Evolutionary conservation across 805 yeast species (phyloP), one percentile per base, ranked within the genome.

Genomic region (Candida railenensis): DNA sequence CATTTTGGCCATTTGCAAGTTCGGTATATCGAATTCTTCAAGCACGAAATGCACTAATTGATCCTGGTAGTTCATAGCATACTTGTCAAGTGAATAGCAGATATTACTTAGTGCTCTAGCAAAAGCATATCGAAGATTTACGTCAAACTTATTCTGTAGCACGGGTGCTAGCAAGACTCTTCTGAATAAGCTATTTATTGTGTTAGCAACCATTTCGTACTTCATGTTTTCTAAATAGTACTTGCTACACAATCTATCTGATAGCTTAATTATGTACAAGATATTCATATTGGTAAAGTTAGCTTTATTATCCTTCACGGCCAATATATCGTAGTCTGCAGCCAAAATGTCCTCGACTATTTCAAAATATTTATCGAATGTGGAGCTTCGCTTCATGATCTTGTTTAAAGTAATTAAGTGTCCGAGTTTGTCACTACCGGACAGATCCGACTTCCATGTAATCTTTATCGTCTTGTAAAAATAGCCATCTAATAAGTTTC

Each of bases 31-130:
- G 40, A 77, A 52, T 45, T 66, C 68, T 5, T 46, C 44, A 1
- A 76, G 14, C 44, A 77, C 46, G 42, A 58, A 64, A 3, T 34
- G 20, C 42, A 72, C 60, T 15, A 80, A 47, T 46, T 82, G 85
- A 4, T 57, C 55, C n/a, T 69, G 71, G 50, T 73, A 69, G 21
- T 71, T 72, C 11, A 51, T 48, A 1, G 73, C 69, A 1, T 62
- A 62, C 0, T 51, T 45, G 1, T 68, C 63, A 14, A 78, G 51
- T 3, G 69, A 53, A 4, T 61, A 43, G 9, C 68, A 58, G 3
- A 88, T 57, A 39, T 79, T 71, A 3, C 86, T 78, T 22, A 86
- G 61, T 20, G 83, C 81, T 58, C 85, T 86, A 0, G 96, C 87
- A 30, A 84, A 67, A 1, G 81, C 68, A 51, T 83, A 83, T 44